These are phyloP conservation scores for Alternaria burnsii DNA, from an alignment of 2,329 filamentous ascomycete genomes.

Conservation along the genomic window DNA sequence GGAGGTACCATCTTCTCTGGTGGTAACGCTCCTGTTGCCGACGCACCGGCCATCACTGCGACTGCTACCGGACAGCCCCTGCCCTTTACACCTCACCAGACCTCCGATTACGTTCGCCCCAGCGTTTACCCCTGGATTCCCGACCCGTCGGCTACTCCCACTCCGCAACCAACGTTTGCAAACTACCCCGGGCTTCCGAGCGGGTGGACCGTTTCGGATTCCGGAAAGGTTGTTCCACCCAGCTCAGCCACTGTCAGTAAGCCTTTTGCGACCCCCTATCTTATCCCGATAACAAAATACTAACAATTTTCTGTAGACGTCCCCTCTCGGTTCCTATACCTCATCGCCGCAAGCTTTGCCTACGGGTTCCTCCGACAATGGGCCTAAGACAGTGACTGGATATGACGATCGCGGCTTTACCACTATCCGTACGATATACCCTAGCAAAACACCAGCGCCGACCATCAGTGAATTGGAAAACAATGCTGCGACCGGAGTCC, in stretches of 20 bases:
- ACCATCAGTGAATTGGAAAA: slow-evolving; percentile 13
- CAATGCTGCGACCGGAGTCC: slow-evolving; percentile 16
- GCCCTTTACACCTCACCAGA: slow-evolving; percentile 71
- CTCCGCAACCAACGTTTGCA: slow-evolving; percentile 56
- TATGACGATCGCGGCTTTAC: slow-evolving; percentile 61
- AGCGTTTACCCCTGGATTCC: slow-evolving; percentile 69
- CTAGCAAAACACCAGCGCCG: slow-evolving; percentile 20
- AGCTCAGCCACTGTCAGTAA: slow-evolving; percentile 73
- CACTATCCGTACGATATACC: slow-evolving; percentile 53
- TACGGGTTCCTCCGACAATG: slow-evolving; percentile 38
- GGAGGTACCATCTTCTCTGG: slow-evolving; percentile 76
- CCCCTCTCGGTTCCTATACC: slow-evolving; percentile 62
- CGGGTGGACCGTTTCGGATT: slow-evolving; percentile 81
- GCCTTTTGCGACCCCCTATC: slow-evolving; percentile 44
- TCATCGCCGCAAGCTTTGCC: slow-evolving; percentile 57
- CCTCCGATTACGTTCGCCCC: slow-evolving; percentile 56
- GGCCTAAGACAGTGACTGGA: slow-evolving; percentile 50
- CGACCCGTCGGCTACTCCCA: slow-evolving; percentile 61
- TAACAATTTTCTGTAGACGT: slow-evolving; percentile 53
- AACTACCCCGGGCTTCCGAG: slow-evolving; percentile 70
- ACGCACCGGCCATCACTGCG: slow-evolving; percentile 70
- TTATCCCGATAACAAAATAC: slow-evolving; percentile 10
- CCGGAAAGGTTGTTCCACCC: slow-evolving; percentile 80
- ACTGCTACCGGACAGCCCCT: slow-evolving; percentile 70
- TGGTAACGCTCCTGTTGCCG: slow-evolving; percentile 61